Evolutionary conservation across 441 rosid species (phyloP).

Genomic region (Breynia disticha): DNA sequence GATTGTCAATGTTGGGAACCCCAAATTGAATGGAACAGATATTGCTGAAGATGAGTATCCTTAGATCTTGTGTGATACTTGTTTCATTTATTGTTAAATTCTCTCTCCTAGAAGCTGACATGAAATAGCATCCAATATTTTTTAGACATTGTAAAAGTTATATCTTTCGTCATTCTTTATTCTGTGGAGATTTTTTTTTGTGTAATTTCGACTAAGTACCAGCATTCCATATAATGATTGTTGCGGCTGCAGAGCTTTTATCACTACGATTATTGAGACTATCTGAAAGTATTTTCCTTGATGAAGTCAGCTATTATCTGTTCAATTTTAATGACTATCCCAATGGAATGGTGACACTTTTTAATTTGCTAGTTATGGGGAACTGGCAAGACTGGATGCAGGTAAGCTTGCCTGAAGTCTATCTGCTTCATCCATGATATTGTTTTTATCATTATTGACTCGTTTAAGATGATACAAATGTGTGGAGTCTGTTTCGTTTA

Average conservation of each 20-base stretch:
- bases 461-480: too few relatives aligned
- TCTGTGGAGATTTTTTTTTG: too few relatives aligned
- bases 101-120: too few relatives aligned
- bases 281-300: conserved; percentile 31
- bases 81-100: too few relatives aligned
- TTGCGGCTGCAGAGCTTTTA: neutral
- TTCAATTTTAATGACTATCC: conserved; percentile 97
- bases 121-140: too few relatives aligned
- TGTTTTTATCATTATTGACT: too few relatives aligned
- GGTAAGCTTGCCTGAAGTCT: conserved; percentile 31
- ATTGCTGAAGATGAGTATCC: conserved; percentile 83
- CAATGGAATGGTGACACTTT: conserved; percentile 96
- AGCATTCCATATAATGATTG: neutral
- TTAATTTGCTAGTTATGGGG: conserved; percentile 82
- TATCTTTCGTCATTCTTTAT: too few relatives aligned
- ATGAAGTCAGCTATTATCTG: conserved; percentile 61
- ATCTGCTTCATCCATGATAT: neutral
- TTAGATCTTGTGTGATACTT: conserved; percentile 12
- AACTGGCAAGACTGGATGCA: conserved; percentile 97
- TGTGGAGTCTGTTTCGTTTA: too few relatives aligned
- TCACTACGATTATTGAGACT: neutral
- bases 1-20: conserved; percentile 80
- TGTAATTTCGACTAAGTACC: too few relatives aligned
- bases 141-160: too few relatives aligned
- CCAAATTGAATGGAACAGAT: conserved; percentile 46